phyloP scores from a whole-genome alignment of 1,284 basidiomycete genomes.

The Rhodotorula mucilaginosa region DNA sequence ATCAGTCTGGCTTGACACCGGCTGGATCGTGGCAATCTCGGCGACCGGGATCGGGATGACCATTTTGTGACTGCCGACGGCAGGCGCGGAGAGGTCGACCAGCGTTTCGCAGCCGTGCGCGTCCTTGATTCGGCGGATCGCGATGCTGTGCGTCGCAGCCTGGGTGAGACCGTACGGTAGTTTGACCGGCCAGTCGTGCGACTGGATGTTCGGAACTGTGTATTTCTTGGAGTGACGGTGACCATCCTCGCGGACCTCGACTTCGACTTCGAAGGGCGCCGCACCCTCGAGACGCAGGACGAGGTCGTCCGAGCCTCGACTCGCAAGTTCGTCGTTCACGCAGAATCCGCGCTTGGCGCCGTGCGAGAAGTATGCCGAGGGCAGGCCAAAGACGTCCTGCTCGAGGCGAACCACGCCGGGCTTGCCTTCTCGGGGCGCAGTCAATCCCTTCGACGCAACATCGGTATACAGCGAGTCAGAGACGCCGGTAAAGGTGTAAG shows the following conservation, averaged over 20 bases:
- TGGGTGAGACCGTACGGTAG: slow-evolving; percentile 72
- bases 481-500: slow-evolving; percentile 83
- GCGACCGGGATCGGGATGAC: slow-evolving; percentile 81
- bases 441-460: slow-evolving; percentile 53
- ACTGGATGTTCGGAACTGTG: slow-evolving; percentile 58
- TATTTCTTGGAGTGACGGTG: slow-evolving; percentile 59
- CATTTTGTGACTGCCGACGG: slow-evolving; percentile 43
- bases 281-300: slow-evolving; percentile 67
- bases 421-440: slow-evolving; percentile 51
- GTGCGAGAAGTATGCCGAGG: slow-evolving; percentile 71
- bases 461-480: slow-evolving; percentile 76
- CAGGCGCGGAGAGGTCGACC: slow-evolving; percentile 50
- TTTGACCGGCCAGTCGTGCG: slow-evolving; percentile 70
- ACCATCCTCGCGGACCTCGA: slow-evolving; percentile 72
- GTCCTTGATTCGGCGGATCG: slow-evolving; percentile 71
- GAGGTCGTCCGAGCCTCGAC: slow-evolving; percentile 56
- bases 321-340: slow-evolving; percentile 64
- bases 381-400: slow-evolving; percentile 74
- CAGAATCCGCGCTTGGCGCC: slow-evolving; percentile 70
- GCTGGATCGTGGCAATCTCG: slow-evolving; percentile 87
- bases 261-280: slow-evolving; percentile 78
- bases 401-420: slow-evolving; percentile 58
- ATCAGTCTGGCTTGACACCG: slow-evolving; percentile 72
- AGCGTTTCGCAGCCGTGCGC: slow-evolving; percentile 69
- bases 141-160: slow-evolving; percentile 75